Base-by-base conservation (phyloP, 805 yeast genomes). In the Starmerella stellata region DNA sequence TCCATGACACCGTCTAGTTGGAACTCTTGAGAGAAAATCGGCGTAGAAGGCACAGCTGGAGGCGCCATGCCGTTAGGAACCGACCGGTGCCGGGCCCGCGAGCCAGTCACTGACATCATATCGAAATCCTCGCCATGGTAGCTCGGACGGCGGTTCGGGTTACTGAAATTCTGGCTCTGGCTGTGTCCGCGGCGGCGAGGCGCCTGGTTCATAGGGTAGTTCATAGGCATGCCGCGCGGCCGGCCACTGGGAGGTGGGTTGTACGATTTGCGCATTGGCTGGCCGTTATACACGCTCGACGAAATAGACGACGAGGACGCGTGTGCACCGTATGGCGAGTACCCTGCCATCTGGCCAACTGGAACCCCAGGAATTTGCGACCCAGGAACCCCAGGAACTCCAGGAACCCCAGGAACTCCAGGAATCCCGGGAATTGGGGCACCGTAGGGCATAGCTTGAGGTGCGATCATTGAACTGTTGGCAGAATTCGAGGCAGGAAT, bases 1-100 rank as follows among this genome's bases (percentile, higher is more conserved):
- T 40, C 42, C 43, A 48, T 42, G 29, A 54, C 48, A 25, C 54
- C 52, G 34, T 49, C 56, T 7, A 55, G 52, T 38, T 55, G 58
- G 41, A 56, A 42, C 36, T 43, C 47, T 42, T 56, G 60, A n/a
- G 58, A 54, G 38, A 49, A 52, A 23, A 48, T 39, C 23, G 37
- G 40, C 35, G 21, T 27, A 32, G 20, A 37, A 3, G 34, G 15
- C 15, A 20, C 8, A 3, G 35, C 31, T 7, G 35, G 35, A 7
- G 25, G 11, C 17, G 25, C 25, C n/a, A 13, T 15, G 29, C 33
- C 35, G 32, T 34, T 38, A 21, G 46, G 39, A 30, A 40, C 36
- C 25, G 43, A 36, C 19, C 42, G 44, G 31, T 41, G 39, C n/a
- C 51, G 40, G 7, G 54, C 44, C 13, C 51, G 38, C 18, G 39